Evolutionary conservation across 495 filamentous ascomycete genomes (phyloP).

Genomic region (Penicillium mononematosum): DNA sequence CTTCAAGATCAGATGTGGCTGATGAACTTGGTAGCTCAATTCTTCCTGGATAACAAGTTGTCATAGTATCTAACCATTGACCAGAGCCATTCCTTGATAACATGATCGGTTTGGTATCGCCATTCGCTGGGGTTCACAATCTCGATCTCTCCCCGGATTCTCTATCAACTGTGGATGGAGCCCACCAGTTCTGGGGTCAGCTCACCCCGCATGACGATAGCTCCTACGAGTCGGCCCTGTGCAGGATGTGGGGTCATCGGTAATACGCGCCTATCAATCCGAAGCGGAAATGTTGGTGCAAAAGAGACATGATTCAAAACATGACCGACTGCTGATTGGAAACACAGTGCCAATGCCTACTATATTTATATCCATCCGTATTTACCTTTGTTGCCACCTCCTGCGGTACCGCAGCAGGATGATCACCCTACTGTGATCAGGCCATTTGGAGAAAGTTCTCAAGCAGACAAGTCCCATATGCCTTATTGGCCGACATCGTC

Average conservation of each 20-base stretch:
- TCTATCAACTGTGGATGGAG: slow-evolving; percentile 12
- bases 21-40: slow-evolving; percentile 15
- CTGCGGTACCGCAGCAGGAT: slow-evolving; percentile 28
- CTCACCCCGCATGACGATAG: slow-evolving; percentile 26
- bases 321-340: neutral
- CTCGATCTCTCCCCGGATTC: slow-evolving; percentile 23
- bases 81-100: slow-evolving; percentile 20
- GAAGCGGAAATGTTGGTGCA: slow-evolving; percentile 29
- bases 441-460: slow-evolving; percentile 8
- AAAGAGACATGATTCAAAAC: slow-evolving; percentile 6
- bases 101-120: slow-evolving; percentile 21
- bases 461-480: slow-evolving; percentile 21
- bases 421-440: slow-evolving; percentile 35
- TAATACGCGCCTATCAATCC: slow-evolving; percentile 26
- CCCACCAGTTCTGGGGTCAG: slow-evolving; percentile 22
- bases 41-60: no score
- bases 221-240: slow-evolving; percentile 16
- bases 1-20: slow-evolving; percentile 6
- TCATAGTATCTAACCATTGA: neutral
- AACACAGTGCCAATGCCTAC: slow-evolving; percentile 42
- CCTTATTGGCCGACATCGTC: slow-evolving; percentile 44
- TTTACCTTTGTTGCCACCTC: slow-evolving; percentile 51
- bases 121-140: slow-evolving; percentile 21
- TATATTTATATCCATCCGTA: slow-evolving; percentile 56
- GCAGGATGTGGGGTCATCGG: slow-evolving; percentile 7